Percentiles rank a stretch among this genome's conserved stretches.
Conservation (phyloP, 2,329 filamentous ascomycete species). For the Sporothrix euskadiensis region DNA sequence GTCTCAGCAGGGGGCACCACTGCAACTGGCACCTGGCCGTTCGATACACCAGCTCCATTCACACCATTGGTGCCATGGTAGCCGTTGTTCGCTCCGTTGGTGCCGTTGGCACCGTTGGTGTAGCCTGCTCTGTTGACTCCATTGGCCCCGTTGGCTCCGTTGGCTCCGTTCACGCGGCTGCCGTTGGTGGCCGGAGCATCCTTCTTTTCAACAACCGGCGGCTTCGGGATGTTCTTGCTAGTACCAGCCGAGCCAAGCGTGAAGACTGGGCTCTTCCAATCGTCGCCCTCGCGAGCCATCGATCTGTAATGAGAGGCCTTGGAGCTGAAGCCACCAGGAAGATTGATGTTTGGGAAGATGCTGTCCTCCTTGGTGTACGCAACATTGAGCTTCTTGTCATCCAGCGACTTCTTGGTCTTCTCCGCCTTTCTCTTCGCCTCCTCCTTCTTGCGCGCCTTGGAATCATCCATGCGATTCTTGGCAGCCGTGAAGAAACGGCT, state of each 20-base stretch:
- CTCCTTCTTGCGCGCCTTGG: conserved; percentile 73
- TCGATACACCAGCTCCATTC: background rate
- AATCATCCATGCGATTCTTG: conserved; percentile 71
- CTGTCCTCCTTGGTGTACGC: conserved; percentile 86
- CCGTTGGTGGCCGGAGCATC: conserved; percentile 28
- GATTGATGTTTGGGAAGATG: conserved; percentile 80
- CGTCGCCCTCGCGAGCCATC: conserved; percentile 80
- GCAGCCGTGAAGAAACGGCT: conserved; percentile 75
- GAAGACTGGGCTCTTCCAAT: conserved; percentile 95
- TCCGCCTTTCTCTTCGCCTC: conserved; percentile 45
- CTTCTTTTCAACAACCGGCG: conserved; percentile 55
- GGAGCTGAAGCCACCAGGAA: conserved; percentile 85
- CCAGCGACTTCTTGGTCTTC: conserved; percentile 13
- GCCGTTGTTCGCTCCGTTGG: background rate
- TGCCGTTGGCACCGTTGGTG: conserved; percentile 28
- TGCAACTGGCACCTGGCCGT: background rate
- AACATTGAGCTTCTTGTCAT: conserved; percentile 72
- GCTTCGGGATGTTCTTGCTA: conserved; percentile 69
- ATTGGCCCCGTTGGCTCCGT: conserved; percentile 24
- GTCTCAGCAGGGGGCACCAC: background rate
- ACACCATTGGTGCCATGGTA: background rate
- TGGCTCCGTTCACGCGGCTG: conserved; percentile 28
- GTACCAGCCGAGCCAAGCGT: conserved; percentile 75
- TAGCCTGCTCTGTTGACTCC: conserved; percentile 32
- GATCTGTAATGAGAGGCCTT: conserved; percentile 95